Conservation (phyloP, 495 filamentous ascomycete species). For the Astrothelium macrocarpum region DNA sequence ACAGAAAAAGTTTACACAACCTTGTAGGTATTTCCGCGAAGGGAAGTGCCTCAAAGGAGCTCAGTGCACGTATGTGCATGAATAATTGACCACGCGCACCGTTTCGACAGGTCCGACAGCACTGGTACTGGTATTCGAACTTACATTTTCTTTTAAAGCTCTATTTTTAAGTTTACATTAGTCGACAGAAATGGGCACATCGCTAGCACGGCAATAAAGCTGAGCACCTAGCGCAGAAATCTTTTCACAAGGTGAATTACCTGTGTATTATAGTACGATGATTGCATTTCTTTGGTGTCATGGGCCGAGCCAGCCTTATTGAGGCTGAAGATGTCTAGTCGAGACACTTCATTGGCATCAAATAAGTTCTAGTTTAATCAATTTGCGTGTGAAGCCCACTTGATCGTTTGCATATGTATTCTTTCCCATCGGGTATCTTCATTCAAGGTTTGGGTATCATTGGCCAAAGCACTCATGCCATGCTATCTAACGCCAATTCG, state of each 20-base stretch:
- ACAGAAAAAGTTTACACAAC: constrained; percentile 29
- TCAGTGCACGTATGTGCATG: constrained; percentile 75
- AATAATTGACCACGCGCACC: constrained; percentile 15
- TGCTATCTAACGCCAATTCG: constrained; percentile 41
- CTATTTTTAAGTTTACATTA: too few relatives aligned
- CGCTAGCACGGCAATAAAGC: too few relatives aligned
- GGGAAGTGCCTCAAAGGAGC: constrained; percentile 78
- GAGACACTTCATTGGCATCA: neutral
- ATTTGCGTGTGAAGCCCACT: neutral
- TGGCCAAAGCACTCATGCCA: neutral
- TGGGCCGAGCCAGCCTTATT: neutral
- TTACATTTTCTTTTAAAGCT: too few relatives aligned
- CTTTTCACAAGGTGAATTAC: neutral
- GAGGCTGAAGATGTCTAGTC: neutral
- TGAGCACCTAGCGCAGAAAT: too few relatives aligned
- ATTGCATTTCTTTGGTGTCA: constrained; percentile 1
- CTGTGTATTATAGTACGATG: neutral
- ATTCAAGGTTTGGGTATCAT: neutral
- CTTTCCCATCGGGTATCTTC: neutral
- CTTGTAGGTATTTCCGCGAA: constrained; percentile 68
- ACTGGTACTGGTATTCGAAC: neutral
- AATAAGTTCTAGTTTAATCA: neutral
- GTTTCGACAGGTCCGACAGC: neutral
- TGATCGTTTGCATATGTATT: neutral
- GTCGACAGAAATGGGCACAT: too few relatives aligned